A percentile compares a stretch with the other conserved stretches of the same genome.
phyloP scores from a whole-genome alignment of 805 yeast genomes.

The Candida dajiaensis region DNA sequence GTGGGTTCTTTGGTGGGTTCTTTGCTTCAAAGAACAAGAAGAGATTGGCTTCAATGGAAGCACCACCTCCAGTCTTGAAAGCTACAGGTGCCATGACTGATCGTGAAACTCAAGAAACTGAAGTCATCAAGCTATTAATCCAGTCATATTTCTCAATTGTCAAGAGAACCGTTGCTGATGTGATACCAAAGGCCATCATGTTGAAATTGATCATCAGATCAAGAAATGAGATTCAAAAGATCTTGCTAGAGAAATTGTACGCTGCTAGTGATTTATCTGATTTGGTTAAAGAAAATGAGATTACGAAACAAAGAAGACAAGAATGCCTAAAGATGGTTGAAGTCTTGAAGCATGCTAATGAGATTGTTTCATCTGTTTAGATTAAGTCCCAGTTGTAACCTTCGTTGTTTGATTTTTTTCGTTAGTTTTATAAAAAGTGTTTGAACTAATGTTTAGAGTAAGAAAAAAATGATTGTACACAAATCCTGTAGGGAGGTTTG shows the following conservation, averaged over 20 bases:
- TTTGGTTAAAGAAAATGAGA: conserved; percentile 85
- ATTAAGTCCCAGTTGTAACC: too few relatives aligned
- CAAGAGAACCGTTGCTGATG: conserved; percentile 86
- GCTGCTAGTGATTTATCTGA: conserved; percentile 66
- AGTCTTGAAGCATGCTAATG: conserved; percentile 82
- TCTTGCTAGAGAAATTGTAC: conserved; percentile 80
- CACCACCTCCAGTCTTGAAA: conserved; percentile 92
- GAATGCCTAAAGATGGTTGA: conserved; percentile 96
- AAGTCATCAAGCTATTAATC: conserved; percentile 88
- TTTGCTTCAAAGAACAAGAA: conserved; percentile 89
- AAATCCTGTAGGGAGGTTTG: too few relatives aligned
- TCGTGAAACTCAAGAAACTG: conserved; percentile 94
- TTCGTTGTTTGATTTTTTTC: not conserved
- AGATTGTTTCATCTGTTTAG: conserved; percentile 57
- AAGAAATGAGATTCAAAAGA: conserved; percentile 85
- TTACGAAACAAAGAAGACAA: conserved; percentile 88
- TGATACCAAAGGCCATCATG: conserved; percentile 95
- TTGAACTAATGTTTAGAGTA: not conserved
- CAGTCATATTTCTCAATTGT: conserved; percentile 89
- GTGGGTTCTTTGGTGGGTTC: conserved; percentile 94
- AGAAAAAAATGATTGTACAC: not conserved
- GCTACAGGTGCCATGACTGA: conserved; percentile 91
- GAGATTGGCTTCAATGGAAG: conserved; percentile 91
- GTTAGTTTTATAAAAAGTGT: not conserved
- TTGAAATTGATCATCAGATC: conserved; percentile 80